phyloP scores from a whole-genome alignment of 2,329 filamentous ascomycete species.

The Nannizziopsis arthrosporioides region DNA sequence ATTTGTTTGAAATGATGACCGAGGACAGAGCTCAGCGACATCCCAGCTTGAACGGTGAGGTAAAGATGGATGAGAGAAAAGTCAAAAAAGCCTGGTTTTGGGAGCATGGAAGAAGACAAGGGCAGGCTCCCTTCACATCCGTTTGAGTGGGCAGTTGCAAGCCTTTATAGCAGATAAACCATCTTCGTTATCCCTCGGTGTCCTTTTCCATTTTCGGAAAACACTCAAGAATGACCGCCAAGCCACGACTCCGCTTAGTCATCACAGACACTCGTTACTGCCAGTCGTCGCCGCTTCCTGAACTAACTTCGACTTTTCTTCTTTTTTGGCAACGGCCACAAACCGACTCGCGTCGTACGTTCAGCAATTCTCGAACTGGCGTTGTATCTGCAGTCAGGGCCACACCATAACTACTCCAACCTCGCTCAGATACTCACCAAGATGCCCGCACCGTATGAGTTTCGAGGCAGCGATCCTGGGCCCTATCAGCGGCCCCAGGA shows the following conservation, averaged over 20 bases:
- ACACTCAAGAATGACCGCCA: background rate
- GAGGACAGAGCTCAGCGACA: too few species aligned
- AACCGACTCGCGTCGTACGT: background rate
- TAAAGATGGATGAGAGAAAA: too few species aligned
- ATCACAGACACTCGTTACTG: background rate
- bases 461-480: constrained; percentile 23
- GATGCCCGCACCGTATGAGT: constrained; percentile 24
- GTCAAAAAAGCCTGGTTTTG: too few species aligned
- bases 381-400: background rate
- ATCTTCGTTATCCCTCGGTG: too few species aligned
- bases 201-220: background rate
- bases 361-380: background rate
- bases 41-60: too few species aligned
- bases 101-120: too few species aligned
- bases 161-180: too few species aligned
- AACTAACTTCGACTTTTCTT: background rate
- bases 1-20: too few species aligned
- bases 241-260: background rate
- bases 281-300: background rate
- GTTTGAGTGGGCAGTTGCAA: too few species aligned
- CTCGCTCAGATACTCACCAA: background rate
- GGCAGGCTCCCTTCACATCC: too few species aligned
- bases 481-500: constrained; percentile 23
- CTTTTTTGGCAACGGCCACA: background rate
- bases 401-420: background rate